A percentile compares a stretch with the other conserved stretches of the same genome.
Conservation (phyloP, 1,284 basidiomycete genomes). For the Mycosarcoma mackinlayi region DNA sequence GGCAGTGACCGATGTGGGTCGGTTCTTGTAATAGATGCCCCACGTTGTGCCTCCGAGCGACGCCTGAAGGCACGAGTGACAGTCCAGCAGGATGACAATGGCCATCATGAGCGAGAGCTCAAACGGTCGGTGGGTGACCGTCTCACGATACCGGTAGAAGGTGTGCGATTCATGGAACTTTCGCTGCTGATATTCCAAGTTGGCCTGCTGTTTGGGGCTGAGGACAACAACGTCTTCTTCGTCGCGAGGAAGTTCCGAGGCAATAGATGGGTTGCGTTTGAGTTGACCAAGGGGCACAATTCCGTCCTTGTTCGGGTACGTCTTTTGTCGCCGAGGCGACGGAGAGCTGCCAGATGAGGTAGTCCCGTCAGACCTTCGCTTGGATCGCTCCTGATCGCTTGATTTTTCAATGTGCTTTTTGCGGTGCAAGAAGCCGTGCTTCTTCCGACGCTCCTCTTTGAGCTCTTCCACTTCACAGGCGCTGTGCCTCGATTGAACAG, state of each 20-base stretch:
- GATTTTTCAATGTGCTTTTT: constrained; percentile 12
- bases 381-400: background rate
- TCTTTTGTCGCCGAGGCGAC: constrained; percentile 5
- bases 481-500: constrained; percentile 21
- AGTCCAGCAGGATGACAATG: constrained; percentile 59
- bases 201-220: constrained; percentile 61
- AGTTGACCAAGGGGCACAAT: constrained; percentile 46
- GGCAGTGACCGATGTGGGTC: constrained; percentile 73
- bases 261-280: constrained; percentile 58
- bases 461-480: constrained; percentile 32
- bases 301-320: constrained; percentile 42
- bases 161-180: constrained; percentile 66
- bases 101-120: constrained; percentile 68
- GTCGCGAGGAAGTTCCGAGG: constrained; percentile 58
- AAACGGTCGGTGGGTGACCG: constrained; percentile 86
- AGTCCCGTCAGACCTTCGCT: background rate
- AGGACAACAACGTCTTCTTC: constrained; percentile 60
- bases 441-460: constrained; percentile 19
- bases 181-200: constrained; percentile 63
- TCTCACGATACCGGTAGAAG: constrained; percentile 88
- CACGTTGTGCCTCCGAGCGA: constrained; percentile 78
- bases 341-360: background rate
- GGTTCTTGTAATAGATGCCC: constrained; percentile 72
- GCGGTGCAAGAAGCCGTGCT: constrained; percentile 24
- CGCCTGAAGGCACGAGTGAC: constrained; percentile 72